Conservation (phyloP, 2,329 filamentous ascomycete species). For the Aspergillus fructus region DNA sequence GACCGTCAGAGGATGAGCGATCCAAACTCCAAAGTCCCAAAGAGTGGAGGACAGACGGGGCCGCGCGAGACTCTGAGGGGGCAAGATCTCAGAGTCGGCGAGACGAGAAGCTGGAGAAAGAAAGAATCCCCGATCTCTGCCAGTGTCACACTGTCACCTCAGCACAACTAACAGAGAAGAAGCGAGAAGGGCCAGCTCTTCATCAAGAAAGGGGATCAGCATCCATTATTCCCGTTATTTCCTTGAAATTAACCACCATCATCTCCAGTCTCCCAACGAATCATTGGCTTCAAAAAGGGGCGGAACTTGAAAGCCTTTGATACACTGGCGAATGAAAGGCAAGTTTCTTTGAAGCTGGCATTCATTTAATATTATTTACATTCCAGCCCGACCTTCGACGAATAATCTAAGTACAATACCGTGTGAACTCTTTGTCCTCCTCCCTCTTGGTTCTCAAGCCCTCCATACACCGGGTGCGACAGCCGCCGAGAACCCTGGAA, state of each 20-base stretch:
- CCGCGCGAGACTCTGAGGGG: background rate
- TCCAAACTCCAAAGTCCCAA: constrained; percentile 20
- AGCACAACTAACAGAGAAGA: background rate
- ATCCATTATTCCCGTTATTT: background rate
- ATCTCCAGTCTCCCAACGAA: background rate
- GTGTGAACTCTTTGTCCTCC: background rate
- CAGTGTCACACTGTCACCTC: background rate
- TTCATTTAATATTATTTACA: background rate
- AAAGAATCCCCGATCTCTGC: background rate
- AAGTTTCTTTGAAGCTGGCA: background rate
- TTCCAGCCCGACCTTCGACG: background rate
- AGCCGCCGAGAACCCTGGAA: background rate
- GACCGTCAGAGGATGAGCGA: background rate
- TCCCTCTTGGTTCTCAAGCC: background rate
- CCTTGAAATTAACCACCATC: background rate
- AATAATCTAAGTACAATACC: background rate
- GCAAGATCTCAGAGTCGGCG: background rate
- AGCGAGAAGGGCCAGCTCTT: background rate
- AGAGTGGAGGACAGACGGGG: constrained; percentile 28
- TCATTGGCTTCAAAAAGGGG: constrained; percentile 1
- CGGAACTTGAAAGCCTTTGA: background rate
- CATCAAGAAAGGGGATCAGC: constrained; percentile 5
- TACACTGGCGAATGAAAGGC: background rate
- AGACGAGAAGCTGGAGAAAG: background rate
- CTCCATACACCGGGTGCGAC: background rate